Evolutionary conservation across 495 filamentous ascomycete species (phyloP), one percentile per base, ranked within the genome.

Genomic region (Melanomma pulvis-pyrius): DNA sequence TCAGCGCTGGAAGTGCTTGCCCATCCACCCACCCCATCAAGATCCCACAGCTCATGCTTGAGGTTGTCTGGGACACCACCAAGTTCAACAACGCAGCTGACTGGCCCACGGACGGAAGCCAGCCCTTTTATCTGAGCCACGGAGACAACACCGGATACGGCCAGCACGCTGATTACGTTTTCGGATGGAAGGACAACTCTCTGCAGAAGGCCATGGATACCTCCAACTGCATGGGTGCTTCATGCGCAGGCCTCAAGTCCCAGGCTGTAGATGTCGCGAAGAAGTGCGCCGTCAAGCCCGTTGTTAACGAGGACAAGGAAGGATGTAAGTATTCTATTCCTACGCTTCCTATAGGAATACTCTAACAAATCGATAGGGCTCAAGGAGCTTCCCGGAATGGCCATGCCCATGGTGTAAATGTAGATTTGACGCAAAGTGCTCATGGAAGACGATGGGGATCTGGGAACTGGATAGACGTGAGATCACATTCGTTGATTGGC

Each of bases 31-130:
- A 70, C 39, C 68, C 68, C 9, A 29, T 70, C 49, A 57, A 62
- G 49, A 70, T 70, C 29, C 68, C 68, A 21, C 68, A 70, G 29
- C 48, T 70, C 29, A 70, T 70, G 68, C 52, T 66, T 15, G 68
- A 70, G 30, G 63, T 67, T 49, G 68, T 70, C 9, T 70, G 68
- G 68, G 62, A 70, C 28, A 70, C 68, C 1, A 66, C 68, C 1
- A 4, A 21, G 12, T 70, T 70, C 63, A 70, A 70, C 62, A 67
- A 70, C 63, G 62, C 61, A 21, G 63, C 62, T 22, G 68, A 70
- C 1, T 70, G 68, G 68, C 68, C 68, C 41, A 32, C 53, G 25
- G 67, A 69, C 39, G 67, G 61, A 28, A 60, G 53, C 30, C 60
- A 69, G n/a, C 67, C 67, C 50, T 69, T 69, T 56, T 22, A 32